Evolutionary conservation across 345 rosid species (phyloP), one percentile per base, ranked within the genome.

Genomic region (Cochlearia excelsa): DNA sequence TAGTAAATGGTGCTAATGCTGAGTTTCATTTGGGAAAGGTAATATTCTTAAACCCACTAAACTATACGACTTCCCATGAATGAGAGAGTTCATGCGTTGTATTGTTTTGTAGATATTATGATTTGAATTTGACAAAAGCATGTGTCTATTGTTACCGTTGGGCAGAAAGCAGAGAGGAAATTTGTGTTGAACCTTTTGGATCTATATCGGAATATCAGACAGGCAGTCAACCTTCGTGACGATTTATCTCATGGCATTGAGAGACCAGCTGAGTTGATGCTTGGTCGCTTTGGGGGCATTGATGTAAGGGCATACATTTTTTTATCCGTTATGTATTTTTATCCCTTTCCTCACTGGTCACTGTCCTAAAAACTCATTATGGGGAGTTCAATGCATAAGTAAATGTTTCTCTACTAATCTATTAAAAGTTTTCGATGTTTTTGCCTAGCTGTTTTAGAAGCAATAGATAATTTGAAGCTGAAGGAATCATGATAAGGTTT

Each of bases 21-120:
- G 77, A 70, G 45, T 84, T 86, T 73, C 79, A 75, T 59, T 63
- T 93, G 79, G 82, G 83, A 53, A 81, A 89, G 99, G 99, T 93
- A 31, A 29, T 16, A 16, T 59, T 40, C 30, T 9, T 37, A 44
- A 59, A 34, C 65, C 43, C 44, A 40, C 43, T 3, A 37, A 34
- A 10, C 7, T 55, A 2, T 47, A 11, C 33, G 5, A 27, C 31
- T 27, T 39, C 30, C 6, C 1, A 2, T 6, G 23, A 16, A 16
- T 16, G 23, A 16, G 23, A 16, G 23, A 16, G 23, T 16, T 16
- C 23, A 16, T 16, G 23, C 23, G 23, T 16, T 16, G 23, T 16
- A 16, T 16, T 16, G 23, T 16, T 16, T 16, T 16, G 23, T 16
- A 16, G 23, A 16, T 16, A 16, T 16, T 16, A 16, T 16, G 23